These are phyloP conservation scores for Kluyveromyces starmeri DNA, from an alignment of 805 yeast species.

Conservation along the genomic window DNA sequence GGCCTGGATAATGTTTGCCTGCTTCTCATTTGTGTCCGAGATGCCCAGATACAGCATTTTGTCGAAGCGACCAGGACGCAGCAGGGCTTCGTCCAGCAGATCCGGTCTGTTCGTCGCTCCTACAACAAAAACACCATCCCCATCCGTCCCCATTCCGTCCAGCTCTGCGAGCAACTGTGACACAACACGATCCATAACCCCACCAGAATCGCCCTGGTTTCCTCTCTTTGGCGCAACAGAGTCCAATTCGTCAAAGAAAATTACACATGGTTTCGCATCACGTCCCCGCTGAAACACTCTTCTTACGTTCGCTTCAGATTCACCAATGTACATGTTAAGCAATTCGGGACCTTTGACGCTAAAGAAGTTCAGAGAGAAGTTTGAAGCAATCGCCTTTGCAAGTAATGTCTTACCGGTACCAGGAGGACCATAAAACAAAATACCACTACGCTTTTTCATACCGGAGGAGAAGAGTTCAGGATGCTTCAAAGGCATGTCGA, in stretches of 20 bases:
- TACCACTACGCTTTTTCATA: conserved; percentile 88
- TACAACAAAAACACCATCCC: conserved; percentile 88
- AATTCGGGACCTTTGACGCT: conserved; percentile 97
- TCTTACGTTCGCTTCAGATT: conserved; percentile 94
- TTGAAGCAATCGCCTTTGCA: conserved; percentile 96
- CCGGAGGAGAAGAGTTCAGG: conserved; percentile 87
- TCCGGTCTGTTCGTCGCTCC: conserved; percentile 99
- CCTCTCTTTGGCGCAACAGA: conserved; percentile 98
- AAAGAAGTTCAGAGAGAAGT: conserved; percentile 87
- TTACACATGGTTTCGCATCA: conserved; percentile 96
- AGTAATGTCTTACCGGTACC: conserved; percentile 95
- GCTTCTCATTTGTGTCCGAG: conserved; percentile 84
- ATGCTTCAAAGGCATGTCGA: conserved; percentile 89
- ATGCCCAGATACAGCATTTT: conserved; percentile 91
- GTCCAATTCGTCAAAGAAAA: conserved; percentile 94
- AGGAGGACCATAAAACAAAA: conserved; percentile 94
- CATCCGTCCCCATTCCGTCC: conserved; percentile 86
- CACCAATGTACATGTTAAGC: conserved; percentile 96
- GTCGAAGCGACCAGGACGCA: conserved; percentile 93
- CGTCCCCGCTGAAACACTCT: conserved; percentile 89
- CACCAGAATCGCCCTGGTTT: conserved; percentile 97
- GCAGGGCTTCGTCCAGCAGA: conserved; percentile 82
- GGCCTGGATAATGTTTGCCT: conserved; percentile 76
- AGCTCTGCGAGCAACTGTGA: conserved; percentile 90
- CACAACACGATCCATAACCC: conserved; percentile 97